These are phyloP conservation scores for Pseudocercospora fijiensis DNA, from an alignment of 2,329 filamentous ascomycete species.

Conservation along the genomic window DNA sequence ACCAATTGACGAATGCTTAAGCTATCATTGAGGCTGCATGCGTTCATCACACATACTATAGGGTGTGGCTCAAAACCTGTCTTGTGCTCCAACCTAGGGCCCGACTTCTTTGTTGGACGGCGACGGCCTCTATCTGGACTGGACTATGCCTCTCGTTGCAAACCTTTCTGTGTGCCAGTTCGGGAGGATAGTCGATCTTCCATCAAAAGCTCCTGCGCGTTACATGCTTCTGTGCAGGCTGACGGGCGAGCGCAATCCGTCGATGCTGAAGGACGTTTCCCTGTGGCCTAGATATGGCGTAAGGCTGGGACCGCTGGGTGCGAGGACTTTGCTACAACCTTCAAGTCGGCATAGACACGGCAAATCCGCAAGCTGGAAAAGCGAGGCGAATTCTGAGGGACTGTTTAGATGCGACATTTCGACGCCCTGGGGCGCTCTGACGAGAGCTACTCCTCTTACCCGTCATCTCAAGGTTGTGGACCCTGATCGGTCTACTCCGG, in stretches of 20 bases:
- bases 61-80: not conserved
- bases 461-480: not conserved
- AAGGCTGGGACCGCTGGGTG: too few relatives aligned
- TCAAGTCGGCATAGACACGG: too few relatives aligned
- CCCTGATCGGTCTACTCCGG: not conserved
- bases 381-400: not conserved
- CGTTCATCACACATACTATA: not conserved
- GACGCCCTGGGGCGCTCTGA: too few relatives aligned
- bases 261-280: not conserved
- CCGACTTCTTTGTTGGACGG: not conserved
- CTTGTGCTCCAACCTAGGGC: not conserved
- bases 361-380: not conserved
- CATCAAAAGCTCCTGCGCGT: not conserved
- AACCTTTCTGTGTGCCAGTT: too few relatives aligned
- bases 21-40: not conserved
- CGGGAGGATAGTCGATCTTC: not conserved
- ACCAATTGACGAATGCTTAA: not conserved
- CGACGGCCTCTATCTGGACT: not conserved
- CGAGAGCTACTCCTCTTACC: not conserved
- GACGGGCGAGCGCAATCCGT: not conserved
- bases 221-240: not conserved
- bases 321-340: too few relatives aligned
- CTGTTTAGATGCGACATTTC: too few relatives aligned
- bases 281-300: too few relatives aligned
- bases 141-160: not conserved